A percentile compares a stretch with the other conserved stretches of the same genome.
phyloP scores from a whole-genome alignment of 805 yeast species.

The Ogataea methylovora region DNA sequence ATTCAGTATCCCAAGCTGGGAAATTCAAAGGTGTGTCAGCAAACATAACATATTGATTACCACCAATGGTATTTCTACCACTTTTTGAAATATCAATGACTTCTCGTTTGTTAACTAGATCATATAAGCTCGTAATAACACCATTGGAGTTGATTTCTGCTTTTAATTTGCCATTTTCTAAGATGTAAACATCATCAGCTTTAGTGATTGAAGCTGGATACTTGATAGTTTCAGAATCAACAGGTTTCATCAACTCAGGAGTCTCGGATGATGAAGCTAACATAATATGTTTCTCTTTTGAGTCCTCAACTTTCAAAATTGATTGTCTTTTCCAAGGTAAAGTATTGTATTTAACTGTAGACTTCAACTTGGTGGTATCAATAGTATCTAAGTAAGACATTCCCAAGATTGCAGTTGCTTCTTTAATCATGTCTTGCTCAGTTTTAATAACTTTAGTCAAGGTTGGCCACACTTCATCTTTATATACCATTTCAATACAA shows the following conservation, averaged over 20 bases:
- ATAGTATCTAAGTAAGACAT: constrained; percentile 6
- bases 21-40: constrained; percentile 87
- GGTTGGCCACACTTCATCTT: constrained; percentile 80
- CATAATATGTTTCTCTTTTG: constrained; percentile 6
- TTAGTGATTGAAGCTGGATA: constrained; percentile 44
- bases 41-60: constrained; percentile 73
- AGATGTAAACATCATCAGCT: constrained; percentile 32
- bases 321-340: constrained; percentile 52
- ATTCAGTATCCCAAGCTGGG: constrained; percentile 98
- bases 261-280: constrained; percentile 1
- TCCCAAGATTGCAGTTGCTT: constrained; percentile 41
- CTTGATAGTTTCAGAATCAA: constrained; percentile 16
- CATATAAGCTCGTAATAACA: constrained; percentile 55
- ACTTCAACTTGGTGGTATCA: constrained; percentile 3
- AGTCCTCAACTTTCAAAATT: constrained; percentile 30
- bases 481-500: constrained; percentile 89
- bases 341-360: constrained; percentile 37
- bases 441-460: constrained; percentile 47
- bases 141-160: constrained; percentile 49
- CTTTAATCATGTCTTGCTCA: constrained; percentile 43
- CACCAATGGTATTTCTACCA: constrained; percentile 54
- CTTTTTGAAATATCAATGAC: constrained; percentile 53
- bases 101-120: constrained; percentile 52
- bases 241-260: constrained; percentile 16
- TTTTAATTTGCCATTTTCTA: constrained; percentile 55